phyloP scores from a whole-genome alignment of 495 filamentous ascomycete genomes.

The Hapsidospora chrysogenum region DNA sequence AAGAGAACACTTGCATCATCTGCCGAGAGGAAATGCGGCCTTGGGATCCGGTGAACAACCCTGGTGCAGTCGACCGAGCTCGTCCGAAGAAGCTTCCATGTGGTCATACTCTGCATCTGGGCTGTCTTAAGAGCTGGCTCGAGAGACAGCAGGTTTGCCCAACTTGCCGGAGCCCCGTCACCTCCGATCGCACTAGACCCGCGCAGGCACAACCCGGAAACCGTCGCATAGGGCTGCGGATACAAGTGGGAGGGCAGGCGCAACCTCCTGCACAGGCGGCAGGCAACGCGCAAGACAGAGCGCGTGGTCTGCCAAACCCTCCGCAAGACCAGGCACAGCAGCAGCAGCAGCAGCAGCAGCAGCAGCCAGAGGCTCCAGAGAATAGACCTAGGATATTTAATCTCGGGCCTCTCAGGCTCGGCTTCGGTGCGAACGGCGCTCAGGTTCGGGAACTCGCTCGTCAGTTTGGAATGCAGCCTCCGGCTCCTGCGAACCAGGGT shows the following conservation, averaged over 20 bases:
- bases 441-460: conserved; percentile 30
- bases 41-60: conserved; percentile 35
- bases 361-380: conserved; percentile 13
- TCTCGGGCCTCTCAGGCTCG: conserved; percentile 42
- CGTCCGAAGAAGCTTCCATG: conserved; percentile 93
- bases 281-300: not conserved
- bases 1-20: conserved; percentile 92
- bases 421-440: conserved; percentile 20
- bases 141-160: conserved; percentile 96
- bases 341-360: conserved; percentile 18
- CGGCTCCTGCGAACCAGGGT: conserved; percentile 6
- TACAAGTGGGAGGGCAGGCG: conserved; percentile 3
- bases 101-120: conserved; percentile 86
- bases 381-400: conserved; percentile 35
- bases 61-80: conserved; percentile 51
- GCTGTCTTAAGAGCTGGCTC: conserved; percentile 92
- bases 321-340: conserved; percentile 42
- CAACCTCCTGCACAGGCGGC: not conserved
- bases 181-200: conserved; percentile 8
- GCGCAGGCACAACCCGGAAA: not conserved
- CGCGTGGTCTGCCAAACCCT: not conserved
- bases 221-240: not conserved
- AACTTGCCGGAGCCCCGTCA: conserved; percentile 71
- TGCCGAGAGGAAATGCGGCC: conserved; percentile 91
- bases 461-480: conserved; percentile 15